phyloP scores from a whole-genome alignment of 192 early-diverging fungal genomes.

The Umbelopsis ramanniana region DNA sequence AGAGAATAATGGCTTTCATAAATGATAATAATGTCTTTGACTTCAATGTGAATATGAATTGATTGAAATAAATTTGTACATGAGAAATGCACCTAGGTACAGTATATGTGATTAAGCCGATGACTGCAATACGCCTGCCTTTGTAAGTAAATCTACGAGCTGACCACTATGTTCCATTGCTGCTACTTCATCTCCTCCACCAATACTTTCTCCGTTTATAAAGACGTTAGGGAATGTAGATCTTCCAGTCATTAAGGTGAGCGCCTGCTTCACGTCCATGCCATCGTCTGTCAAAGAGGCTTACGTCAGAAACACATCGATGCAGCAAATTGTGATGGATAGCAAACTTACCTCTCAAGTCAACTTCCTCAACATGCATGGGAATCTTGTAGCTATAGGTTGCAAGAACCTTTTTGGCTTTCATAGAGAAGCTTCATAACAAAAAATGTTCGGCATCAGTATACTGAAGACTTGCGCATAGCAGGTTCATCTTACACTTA shows the following conservation, averaged over 20 bases:
- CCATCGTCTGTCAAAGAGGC: constrained; percentile 41
- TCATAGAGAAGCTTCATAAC: constrained; percentile 19
- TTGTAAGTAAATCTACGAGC: constrained; percentile 47
- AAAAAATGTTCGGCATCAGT: neutral
- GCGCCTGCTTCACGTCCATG: constrained; percentile 54
- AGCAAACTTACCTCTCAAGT: constrained; percentile 16
- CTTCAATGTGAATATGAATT: neutral
- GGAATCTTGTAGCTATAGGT: constrained; percentile 7
- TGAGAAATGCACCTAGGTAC: neutral
- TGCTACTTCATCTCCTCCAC: constrained; percentile 59
- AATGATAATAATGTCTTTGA: neutral
- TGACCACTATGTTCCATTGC: constrained; percentile 44
- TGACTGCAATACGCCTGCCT: constrained; percentile 15
- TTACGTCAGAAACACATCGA: neutral
- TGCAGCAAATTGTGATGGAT: too few relatives aligned
- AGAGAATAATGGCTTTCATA: neutral
- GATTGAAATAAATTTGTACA: constrained; percentile 15
- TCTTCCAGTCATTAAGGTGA: constrained; percentile 52
- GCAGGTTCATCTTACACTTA: neutral
- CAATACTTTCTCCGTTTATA: constrained; percentile 63
- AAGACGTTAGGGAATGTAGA: constrained; percentile 70
- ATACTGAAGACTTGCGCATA: neutral
- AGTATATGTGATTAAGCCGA: neutral
- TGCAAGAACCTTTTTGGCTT: constrained; percentile 22
- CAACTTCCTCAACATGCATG: constrained; percentile 27